Percentiles rank a stretch among this genome's conserved stretches.
These are phyloP conservation scores for Dactylellina drechsleri DNA, from an alignment of 2,329 filamentous ascomycete species.

Conservation along the genomic window DNA sequence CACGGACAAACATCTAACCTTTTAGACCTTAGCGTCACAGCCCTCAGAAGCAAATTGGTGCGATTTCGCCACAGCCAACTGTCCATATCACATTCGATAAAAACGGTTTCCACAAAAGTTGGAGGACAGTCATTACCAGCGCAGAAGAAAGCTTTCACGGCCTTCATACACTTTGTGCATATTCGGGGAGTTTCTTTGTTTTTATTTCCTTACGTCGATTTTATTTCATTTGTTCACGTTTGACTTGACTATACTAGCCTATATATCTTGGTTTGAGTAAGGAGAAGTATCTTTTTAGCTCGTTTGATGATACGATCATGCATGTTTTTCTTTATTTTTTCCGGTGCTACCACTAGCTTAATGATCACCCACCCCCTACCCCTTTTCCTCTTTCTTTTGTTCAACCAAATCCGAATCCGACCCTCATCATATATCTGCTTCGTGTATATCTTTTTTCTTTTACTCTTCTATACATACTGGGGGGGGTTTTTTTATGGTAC, in stretches of 20 bases:
- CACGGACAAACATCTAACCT: too few relatives aligned
- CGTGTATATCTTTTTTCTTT: slow-evolving; percentile 8
- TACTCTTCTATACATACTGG: slow-evolving; percentile 16
- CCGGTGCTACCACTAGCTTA: slow-evolving; percentile 16
- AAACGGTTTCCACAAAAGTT: slow-evolving; percentile 10
- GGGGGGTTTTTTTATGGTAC: slow-evolving; percentile 26
- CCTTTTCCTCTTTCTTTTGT: slow-evolving; percentile 15
- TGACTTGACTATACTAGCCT: slow-evolving; percentile 26
- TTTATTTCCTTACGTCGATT: slow-evolving; percentile 25
- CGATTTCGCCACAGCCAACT: too few relatives aligned
- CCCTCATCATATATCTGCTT: slow-evolving; percentile 10
- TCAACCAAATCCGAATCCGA: neutral
- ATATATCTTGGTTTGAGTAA: slow-evolving; percentile 1
- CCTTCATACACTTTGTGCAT: slow-evolving; percentile 23
- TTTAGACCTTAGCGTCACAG: too few relatives aligned
- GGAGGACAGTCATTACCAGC: slow-evolving; percentile 26
- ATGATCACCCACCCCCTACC: slow-evolving; percentile 15
- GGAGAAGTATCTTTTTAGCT: slow-evolving; percentile 5
- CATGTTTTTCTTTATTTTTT: slow-evolving; percentile 12
- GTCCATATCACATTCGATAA: neutral
- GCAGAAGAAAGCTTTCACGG: slow-evolving; percentile 20
- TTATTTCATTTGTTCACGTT: slow-evolving; percentile 7
- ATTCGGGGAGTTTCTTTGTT: slow-evolving; percentile 35
- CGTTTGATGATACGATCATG: slow-evolving; percentile 41
- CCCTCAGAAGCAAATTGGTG: too few relatives aligned